Conservation (phyloP, 2,329 filamentous ascomycete species). For the Phaeomoniella chlamydospora region DNA sequence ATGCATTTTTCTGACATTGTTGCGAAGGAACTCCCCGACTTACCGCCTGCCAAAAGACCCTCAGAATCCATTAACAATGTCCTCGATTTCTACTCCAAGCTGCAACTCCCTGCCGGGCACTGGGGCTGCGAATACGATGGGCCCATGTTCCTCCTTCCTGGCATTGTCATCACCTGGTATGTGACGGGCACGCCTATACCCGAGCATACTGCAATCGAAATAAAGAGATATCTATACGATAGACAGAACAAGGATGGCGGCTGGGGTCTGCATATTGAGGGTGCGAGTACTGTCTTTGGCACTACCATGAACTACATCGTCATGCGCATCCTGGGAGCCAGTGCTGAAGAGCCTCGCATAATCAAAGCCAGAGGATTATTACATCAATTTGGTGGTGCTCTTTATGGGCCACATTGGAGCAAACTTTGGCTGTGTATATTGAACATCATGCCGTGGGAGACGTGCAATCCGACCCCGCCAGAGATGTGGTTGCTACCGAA, state of each 20-base stretch:
- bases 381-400: slow-evolving; percentile 72
- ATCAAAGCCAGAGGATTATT: slow-evolving; percentile 69
- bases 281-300: slow-evolving; percentile 80
- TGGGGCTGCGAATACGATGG: slow-evolving; percentile 98
- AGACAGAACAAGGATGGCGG: slow-evolving; percentile 84
- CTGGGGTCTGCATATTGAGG: slow-evolving; percentile 94
- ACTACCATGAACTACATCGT: slow-evolving; percentile 76
- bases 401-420: slow-evolving; percentile 82
- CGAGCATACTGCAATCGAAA: slow-evolving; percentile 65
- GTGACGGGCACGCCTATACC: slow-evolving; percentile 79
- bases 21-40: slow-evolving; percentile 19
- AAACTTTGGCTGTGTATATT: slow-evolving; percentile 89
- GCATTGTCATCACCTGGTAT: slow-evolving; percentile 74
- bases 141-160: slow-evolving; percentile 87
- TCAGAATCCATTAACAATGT: slow-evolving; percentile 70
- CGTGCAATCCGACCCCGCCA: slow-evolving; percentile 86
- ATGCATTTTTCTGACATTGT: slow-evolving; percentile 2
- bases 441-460: slow-evolving; percentile 74
- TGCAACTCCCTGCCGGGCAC: slow-evolving; percentile 78
- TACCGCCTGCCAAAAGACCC: slow-evolving; percentile 56
- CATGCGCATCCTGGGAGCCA: slow-evolving; percentile 68
- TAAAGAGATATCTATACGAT: slow-evolving; percentile 82
- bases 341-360: slow-evolving; percentile 72
- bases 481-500: slow-evolving; percentile 89
- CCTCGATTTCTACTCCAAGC: slow-evolving; percentile 72